phyloP scores from a whole-genome alignment of 1,139 yeast species.

The Kodamaea ohmeri region DNA sequence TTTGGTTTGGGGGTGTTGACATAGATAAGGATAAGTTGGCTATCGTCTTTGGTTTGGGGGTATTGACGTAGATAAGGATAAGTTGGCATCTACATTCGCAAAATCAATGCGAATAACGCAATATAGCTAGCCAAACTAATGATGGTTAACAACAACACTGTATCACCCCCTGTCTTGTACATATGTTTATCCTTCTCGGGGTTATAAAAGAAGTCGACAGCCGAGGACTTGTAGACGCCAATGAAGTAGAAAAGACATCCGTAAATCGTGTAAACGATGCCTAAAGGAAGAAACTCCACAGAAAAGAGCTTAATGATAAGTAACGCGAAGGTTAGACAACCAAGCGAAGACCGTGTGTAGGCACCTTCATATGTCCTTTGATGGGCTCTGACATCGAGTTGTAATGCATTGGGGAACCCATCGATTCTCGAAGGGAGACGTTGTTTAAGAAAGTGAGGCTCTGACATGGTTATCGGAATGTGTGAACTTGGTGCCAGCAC shows the following conservation, averaged over 20 bases:
- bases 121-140: slow-evolving; percentile 48
- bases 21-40: too few relatives aligned
- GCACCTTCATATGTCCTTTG: slow-evolving; percentile 65
- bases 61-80: slow-evolving; percentile 25
- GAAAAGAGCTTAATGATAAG: slow-evolving; percentile 52
- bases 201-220: slow-evolving; percentile 47
- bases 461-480: neutral
- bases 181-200: slow-evolving; percentile 39
- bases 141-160: slow-evolving; percentile 40
- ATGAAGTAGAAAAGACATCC: slow-evolving; percentile 48
- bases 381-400: slow-evolving; percentile 56
- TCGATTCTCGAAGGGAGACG: slow-evolving; percentile 38
- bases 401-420: slow-evolving; percentile 34
- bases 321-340: slow-evolving; percentile 44
- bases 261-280: slow-evolving; percentile 51
- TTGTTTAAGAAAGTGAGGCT: slow-evolving; percentile 11
- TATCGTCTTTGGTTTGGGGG: slow-evolving; percentile 65
- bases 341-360: slow-evolving; percentile 52
- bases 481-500: neutral
- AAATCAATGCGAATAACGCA: slow-evolving; percentile 41
- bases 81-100: slow-evolving; percentile 26
- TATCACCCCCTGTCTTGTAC: slow-evolving; percentile 51
- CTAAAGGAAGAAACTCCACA: slow-evolving; percentile 51
- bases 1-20: slow-evolving; percentile 68
- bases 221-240: slow-evolving; percentile 45